phyloP scores from a whole-genome alignment of 768 basidiomycete species.

The Pleurotus djamor region DNA sequence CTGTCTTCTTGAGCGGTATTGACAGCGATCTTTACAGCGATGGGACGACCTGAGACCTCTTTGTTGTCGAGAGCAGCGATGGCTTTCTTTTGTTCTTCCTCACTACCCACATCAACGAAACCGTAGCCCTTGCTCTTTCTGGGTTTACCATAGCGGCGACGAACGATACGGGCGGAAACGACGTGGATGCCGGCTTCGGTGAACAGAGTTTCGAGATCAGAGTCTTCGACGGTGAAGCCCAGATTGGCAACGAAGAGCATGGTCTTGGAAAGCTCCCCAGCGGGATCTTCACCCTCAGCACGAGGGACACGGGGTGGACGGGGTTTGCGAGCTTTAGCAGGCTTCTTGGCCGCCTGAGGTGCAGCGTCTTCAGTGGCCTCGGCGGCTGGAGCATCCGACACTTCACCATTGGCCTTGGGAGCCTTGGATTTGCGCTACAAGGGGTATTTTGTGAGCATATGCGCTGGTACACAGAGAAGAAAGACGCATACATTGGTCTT shows the following conservation, averaged over 20 bases:
- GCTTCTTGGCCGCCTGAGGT: constrained; percentile 41
- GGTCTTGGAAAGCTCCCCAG: constrained; percentile 84
- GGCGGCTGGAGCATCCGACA: constrained; percentile 29
- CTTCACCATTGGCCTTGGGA: constrained; percentile 36
- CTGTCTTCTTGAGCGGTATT: constrained; percentile 71
- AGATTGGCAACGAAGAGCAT: constrained; percentile 98
- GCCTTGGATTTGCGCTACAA: constrained; percentile 61
- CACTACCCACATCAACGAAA: constrained; percentile 91
- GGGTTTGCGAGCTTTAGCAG: constrained; percentile 52
- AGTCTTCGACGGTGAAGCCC: constrained; percentile 91
- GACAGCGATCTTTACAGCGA: constrained; percentile 96
- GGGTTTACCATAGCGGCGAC: constrained; percentile 78
- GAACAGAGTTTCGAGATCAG: constrained; percentile 76
- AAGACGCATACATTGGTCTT: constrained; percentile 53
- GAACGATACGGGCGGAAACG: constrained; percentile 86
- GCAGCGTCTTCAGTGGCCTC: constrained; percentile 31
- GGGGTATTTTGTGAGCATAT: constrained; percentile 18
- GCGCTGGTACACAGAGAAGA: constrained; percentile 7
- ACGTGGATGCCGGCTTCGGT: constrained; percentile 83
- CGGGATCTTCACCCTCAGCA: constrained; percentile 78
- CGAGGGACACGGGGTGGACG: constrained; percentile 59
- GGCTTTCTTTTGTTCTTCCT: constrained; percentile 90
- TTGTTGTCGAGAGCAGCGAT: constrained; percentile 85
- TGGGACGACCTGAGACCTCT: constrained; percentile 79
- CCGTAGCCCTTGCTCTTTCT: constrained; percentile 96